Base-by-base conservation (phyloP, 331 rosid genomes). In the Spiraea crenata region DNA sequence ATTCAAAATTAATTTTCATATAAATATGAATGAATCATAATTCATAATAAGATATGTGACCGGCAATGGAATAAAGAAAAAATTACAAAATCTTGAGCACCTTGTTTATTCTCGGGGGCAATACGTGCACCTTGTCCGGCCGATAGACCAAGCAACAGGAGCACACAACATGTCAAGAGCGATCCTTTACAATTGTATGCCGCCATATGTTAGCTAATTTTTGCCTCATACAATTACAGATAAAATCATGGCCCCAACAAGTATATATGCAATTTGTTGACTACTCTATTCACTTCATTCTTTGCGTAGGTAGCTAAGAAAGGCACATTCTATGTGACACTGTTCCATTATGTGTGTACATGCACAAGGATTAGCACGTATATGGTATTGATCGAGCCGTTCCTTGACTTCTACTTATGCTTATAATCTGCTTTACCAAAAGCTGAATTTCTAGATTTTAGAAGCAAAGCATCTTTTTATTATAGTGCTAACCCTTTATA, bases 391-490 rank as follows among this genome's bases (percentile, higher is more conserved):
- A 50, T 67, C 67, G 57, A 54, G 31, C 31, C 31, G 73, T 79
- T 81, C 56, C 93, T 75, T 82, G 34, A 67, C 48, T 57, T 78
- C 72, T 68, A 85, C 85, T 76, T 71, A 76, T 82, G 44, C 86
- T 83, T 57, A 51, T 25, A 25, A 25, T 57, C 44, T 19, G 51
- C 70, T 50, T 72, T 70, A n/a, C 14, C 2, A 7, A 41, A 45
- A 31, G 6, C 44, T 76, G 42, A n/a, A 47, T 52, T n/a, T 39
- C 63, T 31, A 74, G 63, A 74, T 46, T 51, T 74, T 34, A 81
- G 72, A 25, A 19, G 83, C 45, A 81, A 85, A 66, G 85, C 65
- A 77, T 85, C 80, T 69, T 57, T 25, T 56, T 44, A 51, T 52
- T 25, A 25, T 71, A 74, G 31, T 40, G 63, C 25, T 41, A 40